Evolutionary conservation across 768 basidiomycete genomes (phyloP), one percentile per base, ranked within the genome.

Genomic region (Ramaria rubella): DNA sequence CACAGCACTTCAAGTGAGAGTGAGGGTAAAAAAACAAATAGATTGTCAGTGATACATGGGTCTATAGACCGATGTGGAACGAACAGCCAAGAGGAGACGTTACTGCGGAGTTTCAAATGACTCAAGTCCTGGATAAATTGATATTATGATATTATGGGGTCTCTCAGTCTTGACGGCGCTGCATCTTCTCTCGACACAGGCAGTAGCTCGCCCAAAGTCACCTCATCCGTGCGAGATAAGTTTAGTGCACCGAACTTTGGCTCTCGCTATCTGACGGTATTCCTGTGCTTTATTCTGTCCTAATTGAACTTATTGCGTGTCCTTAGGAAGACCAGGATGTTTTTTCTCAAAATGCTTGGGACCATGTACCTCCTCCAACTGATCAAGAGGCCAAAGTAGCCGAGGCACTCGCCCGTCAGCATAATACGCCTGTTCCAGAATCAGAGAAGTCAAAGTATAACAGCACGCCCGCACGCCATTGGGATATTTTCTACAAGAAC

Each of bases 401-500:
- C 6, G 73, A 80, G 4, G 83, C 92, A 0, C 72, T 95, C 31
- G 75, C 77, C 24, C 78, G 78, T 59, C 95, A 98, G 67, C 79
- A 80, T 3, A 68, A 73, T 7, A 77, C 80, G 4, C 93, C 91
- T 1, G 91, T 98, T 0, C 76, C 85, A 0, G 77, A 81, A 4
- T 75, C 78, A n/a, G 86, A 92, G 17, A 86, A 85, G 66, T 68
- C 72, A 44, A 83, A 79, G 65, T 86, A 86, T 64, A 85, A 90
- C 66, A 77, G 82, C 14, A 87, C 81, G 59, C 87, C 88, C 2
- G 80, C 86, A 1, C 81, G 75, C 57, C 77, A 86, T 62, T 91
- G 89, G 89, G 90, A 98, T 66, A 83, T 84, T 55, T 97, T 98
- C 64, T 98, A 99, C 76, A 86, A 87, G 63, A 77, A 77, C 52